Conservation (phyloP, 176 grass and related monocot species). For the Sorghum bicolor region DNA sequence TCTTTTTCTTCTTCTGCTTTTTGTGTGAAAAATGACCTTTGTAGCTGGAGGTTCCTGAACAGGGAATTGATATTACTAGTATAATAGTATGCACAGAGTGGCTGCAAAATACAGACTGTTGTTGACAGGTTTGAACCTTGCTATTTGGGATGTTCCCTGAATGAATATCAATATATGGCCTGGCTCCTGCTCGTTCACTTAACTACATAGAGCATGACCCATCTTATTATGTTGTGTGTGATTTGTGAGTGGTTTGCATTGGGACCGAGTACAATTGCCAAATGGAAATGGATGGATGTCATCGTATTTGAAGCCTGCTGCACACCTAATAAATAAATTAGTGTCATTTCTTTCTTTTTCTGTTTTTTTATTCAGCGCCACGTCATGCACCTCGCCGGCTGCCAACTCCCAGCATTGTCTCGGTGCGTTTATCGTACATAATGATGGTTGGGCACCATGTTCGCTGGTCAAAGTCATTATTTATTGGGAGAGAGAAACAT, state of each 20-base stretch:
- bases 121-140: not conserved
- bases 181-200: not conserved
- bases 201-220: too few species aligned
- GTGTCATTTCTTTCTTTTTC: too few species aligned
- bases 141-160: not conserved
- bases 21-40: not conserved
- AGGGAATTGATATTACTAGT: not conserved
- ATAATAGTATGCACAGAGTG: not conserved
- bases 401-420: too few species aligned
- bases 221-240: not conserved
- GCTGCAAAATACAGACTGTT: not conserved
- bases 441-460: too few species aligned
- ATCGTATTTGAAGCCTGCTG: too few species aligned
- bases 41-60: not conserved
- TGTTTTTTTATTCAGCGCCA: too few species aligned
- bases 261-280: not conserved
- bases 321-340: too few species aligned
- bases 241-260: not conserved
- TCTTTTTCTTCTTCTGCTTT: not conserved
- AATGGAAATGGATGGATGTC: not conserved
- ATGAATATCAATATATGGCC: not conserved
- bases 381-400: too few species aligned
- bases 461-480: too few species aligned
- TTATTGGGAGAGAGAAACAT: too few species aligned
- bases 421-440: too few species aligned